Conservation (phyloP, 2,329 filamentous ascomycete species). For the Alternaria triticina region DNA sequence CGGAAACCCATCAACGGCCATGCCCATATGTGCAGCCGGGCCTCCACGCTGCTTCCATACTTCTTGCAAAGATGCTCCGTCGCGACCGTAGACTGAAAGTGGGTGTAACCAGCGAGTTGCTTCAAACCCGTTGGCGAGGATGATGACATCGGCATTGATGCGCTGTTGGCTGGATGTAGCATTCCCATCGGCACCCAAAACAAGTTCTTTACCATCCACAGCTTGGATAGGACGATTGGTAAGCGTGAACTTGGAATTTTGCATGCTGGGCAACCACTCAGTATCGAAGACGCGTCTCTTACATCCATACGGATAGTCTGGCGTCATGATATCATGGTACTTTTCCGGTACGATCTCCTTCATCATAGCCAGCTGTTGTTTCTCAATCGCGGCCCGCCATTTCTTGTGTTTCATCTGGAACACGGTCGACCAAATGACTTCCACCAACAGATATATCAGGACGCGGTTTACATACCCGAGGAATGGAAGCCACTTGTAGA, state of each 20-base stretch:
- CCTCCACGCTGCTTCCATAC: neutral
- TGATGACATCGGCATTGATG: neutral
- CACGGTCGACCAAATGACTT: neutral
- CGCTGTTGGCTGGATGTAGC: neutral
- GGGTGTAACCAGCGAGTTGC: neutral
- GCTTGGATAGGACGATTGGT: neutral
- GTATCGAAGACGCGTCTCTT: constrained; percentile 42
- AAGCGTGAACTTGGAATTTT: constrained; percentile 5
- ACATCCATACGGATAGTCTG: constrained; percentile 34
- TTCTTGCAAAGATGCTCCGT: neutral
- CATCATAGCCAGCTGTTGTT: neutral
- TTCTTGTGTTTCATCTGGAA: constrained; percentile 2
- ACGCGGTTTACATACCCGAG: constrained; percentile 1
- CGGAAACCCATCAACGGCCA: neutral
- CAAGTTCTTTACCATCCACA: neutral
- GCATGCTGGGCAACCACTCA: constrained; percentile 11
- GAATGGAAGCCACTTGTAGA: constrained; percentile 1
- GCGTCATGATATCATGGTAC: constrained; percentile 23
- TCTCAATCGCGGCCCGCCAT: neutral
- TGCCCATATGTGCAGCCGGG: neutral
- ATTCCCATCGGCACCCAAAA: neutral
- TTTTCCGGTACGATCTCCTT: constrained; percentile 8
- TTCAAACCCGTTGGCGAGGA: neutral
- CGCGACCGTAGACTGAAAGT: neutral
- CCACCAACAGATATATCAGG: neutral